A percentile compares a stretch with the other conserved stretches of the same genome.
Conservation (phyloP, 768 basidiomycete species). For the Boletus insuetus region DNA sequence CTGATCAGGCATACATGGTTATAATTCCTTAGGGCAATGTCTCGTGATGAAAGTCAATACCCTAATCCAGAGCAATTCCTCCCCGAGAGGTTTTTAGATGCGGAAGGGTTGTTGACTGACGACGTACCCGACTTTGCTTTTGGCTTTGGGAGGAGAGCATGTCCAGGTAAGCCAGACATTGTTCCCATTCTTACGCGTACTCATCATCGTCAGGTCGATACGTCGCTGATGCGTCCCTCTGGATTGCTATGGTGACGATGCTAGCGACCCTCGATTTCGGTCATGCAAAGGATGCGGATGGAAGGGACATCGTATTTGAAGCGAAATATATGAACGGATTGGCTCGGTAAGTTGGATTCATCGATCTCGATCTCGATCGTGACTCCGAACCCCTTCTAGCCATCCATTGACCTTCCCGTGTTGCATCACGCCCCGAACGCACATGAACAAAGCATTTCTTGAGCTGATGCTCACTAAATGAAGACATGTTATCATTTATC, state of each 20-base stretch:
- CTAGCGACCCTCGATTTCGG: neutral
- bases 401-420: neutral
- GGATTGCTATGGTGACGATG: neutral
- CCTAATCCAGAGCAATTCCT: neutral
- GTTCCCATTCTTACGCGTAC: neutral
- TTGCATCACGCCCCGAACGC: neutral
- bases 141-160: neutral
- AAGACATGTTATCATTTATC: too few relatives aligned
- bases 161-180: neutral
- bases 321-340: neutral
- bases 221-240: neutral
- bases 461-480: neutral
- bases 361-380: too few relatives aligned
- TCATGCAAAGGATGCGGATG: neutral
- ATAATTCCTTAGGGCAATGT: neutral
- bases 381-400: neutral
- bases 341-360: too few relatives aligned
- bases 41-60: neutral
- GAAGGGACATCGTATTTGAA: neutral
- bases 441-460: neutral
- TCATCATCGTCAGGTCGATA: neutral
- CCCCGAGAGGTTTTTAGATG: neutral
- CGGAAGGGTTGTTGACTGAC: neutral
- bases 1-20: neutral
- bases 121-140: neutral